These are phyloP conservation scores for Dactylellina haptotyla DNA, from an alignment of 2,329 filamentous ascomycete species.

Conservation along the genomic window DNA sequence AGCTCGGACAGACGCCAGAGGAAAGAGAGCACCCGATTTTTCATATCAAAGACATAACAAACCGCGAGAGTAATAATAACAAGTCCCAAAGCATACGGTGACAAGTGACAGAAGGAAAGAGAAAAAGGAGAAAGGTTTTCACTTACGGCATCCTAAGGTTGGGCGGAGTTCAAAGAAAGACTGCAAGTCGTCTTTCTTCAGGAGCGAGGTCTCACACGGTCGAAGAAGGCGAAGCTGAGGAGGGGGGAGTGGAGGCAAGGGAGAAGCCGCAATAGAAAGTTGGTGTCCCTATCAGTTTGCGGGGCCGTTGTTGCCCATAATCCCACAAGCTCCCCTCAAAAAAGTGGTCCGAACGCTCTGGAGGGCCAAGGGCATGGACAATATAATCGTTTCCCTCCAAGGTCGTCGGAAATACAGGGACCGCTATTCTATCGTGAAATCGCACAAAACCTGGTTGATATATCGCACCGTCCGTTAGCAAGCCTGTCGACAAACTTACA, in stretches of 20 bases:
- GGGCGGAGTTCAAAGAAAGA: slow-evolving; percentile 44
- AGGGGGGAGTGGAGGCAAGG: slow-evolving; percentile 25
- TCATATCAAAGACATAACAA: too few species aligned
- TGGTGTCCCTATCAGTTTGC: slow-evolving; percentile 54
- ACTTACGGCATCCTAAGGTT: slow-evolving; percentile 54
- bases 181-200: slow-evolving; percentile 49
- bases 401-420: slow-evolving; percentile 22
- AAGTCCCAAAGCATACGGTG: too few species aligned
- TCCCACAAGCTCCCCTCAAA: slow-evolving; percentile 51
- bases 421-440: slow-evolving; percentile 52
- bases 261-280: slow-evolving; percentile 50
- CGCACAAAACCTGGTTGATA: slow-evolving; percentile 44
- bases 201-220: slow-evolving; percentile 36
- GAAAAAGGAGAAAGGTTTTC: slow-evolving; percentile 12
- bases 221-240: slow-evolving; percentile 35
- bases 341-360: slow-evolving; percentile 16
- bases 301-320: slow-evolving; percentile 54
- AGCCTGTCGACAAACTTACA: slow-evolving; percentile 48
- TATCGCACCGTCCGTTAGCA: slow-evolving; percentile 33
- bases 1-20: slow-evolving; percentile 20
- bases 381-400: slow-evolving; percentile 22
- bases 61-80: too few species aligned
- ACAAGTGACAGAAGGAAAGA: too few species aligned
- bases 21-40: too few species aligned
- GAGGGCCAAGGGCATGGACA: slow-evolving; percentile 27